A percentile compares a stretch with the other conserved stretches of the same genome.
phyloP scores from a whole-genome alignment of 371 early-diverging fungal genomes.

The Dinochytrium kinnereticum region DNA sequence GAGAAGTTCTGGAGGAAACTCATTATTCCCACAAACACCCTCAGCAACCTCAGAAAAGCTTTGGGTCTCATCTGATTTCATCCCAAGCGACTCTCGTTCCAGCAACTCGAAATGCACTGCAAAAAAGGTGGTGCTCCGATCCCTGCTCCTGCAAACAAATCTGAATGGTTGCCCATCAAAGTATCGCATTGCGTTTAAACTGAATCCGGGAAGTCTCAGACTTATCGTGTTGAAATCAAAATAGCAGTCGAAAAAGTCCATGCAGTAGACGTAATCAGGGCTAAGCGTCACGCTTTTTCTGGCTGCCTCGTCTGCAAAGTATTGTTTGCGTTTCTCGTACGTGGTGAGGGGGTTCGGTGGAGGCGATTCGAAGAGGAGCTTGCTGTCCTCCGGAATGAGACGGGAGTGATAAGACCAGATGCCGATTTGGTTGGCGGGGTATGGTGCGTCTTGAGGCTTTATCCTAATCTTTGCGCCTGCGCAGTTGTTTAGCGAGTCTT shows the following conservation, averaged over 20 bases:
- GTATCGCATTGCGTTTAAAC: conserved; percentile 61
- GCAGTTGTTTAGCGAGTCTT: background rate
- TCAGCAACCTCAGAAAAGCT: background rate
- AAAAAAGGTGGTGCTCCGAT: conserved; percentile 54
- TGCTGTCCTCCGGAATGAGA: conserved; percentile 34
- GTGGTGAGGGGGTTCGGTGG: conserved; percentile 18
- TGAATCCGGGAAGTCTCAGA: conserved; percentile 67
- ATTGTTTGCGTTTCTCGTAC: conserved; percentile 50
- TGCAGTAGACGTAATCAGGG: conserved; percentile 62
- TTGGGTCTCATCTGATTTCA: no score
- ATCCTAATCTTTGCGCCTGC: background rate
- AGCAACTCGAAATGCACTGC: conserved; percentile 64
- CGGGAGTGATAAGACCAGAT: conserved; percentile 33
- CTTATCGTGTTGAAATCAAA: conserved; percentile 62
- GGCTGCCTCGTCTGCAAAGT: conserved; percentile 37
- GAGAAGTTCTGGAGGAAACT: background rate
- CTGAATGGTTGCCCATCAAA: conserved; percentile 76
- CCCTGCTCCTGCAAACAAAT: conserved; percentile 38
- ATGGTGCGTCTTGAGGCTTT: background rate
- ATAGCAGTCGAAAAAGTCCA: conserved; percentile 74
- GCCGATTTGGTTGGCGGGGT: conserved; percentile 27
- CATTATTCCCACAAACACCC: background rate
- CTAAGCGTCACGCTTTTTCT: conserved; percentile 48
- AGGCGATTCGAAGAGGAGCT: conserved; percentile 31
- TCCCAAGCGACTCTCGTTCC: conserved; percentile 17